A percentile compares a stretch with the other conserved stretches of the same genome.
phyloP scores from a whole-genome alignment of 306 rosid genomes.

The Corylus heterophylla region DNA sequence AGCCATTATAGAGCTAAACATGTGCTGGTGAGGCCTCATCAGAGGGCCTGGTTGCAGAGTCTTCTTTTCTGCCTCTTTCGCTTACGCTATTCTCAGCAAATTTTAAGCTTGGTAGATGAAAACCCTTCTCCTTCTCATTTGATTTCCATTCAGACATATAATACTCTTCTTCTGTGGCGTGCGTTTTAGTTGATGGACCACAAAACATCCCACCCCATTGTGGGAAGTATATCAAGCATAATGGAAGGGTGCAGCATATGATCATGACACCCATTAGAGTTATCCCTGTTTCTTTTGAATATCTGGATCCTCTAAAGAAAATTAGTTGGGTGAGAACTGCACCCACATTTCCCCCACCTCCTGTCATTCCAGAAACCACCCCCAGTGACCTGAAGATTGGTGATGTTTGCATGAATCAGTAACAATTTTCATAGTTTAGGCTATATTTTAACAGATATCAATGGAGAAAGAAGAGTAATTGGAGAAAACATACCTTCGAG shows the following conservation, averaged over 20 bases:
- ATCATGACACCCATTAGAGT: conserved; percentile 90
- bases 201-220: conserved; percentile 90
- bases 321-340: conserved; percentile 76
- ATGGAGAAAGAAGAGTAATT: not conserved
- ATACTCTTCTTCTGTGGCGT: conserved; percentile 68
- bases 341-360: conserved; percentile 96
- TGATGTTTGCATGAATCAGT: not conserved
- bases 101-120: conserved; percentile 59
- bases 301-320: conserved; percentile 78
- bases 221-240: conserved; percentile 62
- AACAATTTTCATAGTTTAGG: not conserved
- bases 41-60: conserved; percentile 41
- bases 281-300: conserved; percentile 75
- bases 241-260: conserved; percentile 62
- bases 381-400: conserved; percentile 67
- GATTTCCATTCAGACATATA: conserved; percentile 72
- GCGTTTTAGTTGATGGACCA: conserved; percentile 56
- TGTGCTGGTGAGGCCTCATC: conserved; percentile 32
- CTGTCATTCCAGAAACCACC: conserved; percentile 85
- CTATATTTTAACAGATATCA: not conserved
- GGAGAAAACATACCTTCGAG: conserved; percentile 57
- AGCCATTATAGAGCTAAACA: conserved; percentile 7
- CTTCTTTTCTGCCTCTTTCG: conserved; percentile 55
- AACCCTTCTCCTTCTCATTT: conserved; percentile 60
- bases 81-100: conserved; percentile 74